Base-by-base conservation (phyloP, 306 rosid species). In the Aeschynomene evenia region DNA sequence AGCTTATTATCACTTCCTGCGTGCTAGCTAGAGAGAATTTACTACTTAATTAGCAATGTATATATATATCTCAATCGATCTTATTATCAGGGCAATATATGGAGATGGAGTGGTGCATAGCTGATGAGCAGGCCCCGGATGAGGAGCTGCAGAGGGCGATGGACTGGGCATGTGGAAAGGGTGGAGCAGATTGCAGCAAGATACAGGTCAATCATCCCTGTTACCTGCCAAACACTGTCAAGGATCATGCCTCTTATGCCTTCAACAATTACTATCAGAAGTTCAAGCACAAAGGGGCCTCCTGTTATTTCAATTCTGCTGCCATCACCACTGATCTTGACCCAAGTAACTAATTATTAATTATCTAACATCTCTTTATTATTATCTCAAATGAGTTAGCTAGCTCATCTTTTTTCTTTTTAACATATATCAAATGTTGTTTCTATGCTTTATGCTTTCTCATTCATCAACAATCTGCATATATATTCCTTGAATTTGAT, bases 271-370 rank as follows among this genome's bases (percentile, higher is more conserved):
- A 89, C 75, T 86, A 84, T 73, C 95, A 89, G 77, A 89, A 64
- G 51, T 83, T 66, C 60, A 87, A 89, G 81, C 74, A 89, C 81
- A 77, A 78, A 56, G 88, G 92, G 60, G 96, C 73, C 7, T 54
- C 90, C 19, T 89, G 96, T 80, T 89, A 86, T 81, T 87, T 89
- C 89, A 82, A 81, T 60, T 80, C 84, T 70, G 94, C 91, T 67
- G 92, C 90, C 59, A 65, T 89, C 61, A 82, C 80, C 69, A 87
- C 94, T 20, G 91, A 84, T 56, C 85, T 84, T 58, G 98, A 89
- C 72, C 96, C 98, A 49, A 89, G 96, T 89, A 81, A 85, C 66
- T n/a, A n/a, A n/a, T n/a, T n/a, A n/a, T n/a, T n/a, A n/a, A n/a
- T n/a, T n/a, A n/a, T n/a, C n/a, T n/a, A n/a, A n/a, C n/a, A n/a